Conservation (phyloP, 768 basidiomycete genomes). For the Tricholoma terreum region DNA sequence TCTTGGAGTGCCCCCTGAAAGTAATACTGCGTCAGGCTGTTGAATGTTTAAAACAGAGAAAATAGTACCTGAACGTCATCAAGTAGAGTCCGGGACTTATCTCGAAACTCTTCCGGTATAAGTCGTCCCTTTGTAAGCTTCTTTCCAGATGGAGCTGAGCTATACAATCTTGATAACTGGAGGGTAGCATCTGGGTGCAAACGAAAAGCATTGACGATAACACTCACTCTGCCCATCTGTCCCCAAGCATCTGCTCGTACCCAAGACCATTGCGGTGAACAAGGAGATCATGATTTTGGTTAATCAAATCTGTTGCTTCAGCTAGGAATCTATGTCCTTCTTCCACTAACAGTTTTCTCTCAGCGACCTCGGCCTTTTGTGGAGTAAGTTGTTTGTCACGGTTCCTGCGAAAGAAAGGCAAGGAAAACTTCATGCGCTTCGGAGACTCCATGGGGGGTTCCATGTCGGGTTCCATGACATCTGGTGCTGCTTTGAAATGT, state of each 20-base stretch:
- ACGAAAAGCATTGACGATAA: not conserved
- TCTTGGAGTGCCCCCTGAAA: not conserved
- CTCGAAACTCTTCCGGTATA: constrained; percentile 19
- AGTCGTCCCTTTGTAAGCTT: constrained; percentile 20
- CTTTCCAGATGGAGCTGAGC: constrained; percentile 20
- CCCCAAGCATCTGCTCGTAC: constrained; percentile 15
- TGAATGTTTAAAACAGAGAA: not conserved
- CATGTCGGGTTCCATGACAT: not conserved
- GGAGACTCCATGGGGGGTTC: not conserved
- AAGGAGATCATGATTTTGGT: constrained; percentile 16
- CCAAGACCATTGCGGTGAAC: constrained; percentile 14
- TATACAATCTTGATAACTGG: constrained; percentile 16
- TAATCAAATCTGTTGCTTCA: constrained; percentile 18
- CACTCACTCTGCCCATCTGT: constrained; percentile 23
- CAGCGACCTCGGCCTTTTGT: constrained; percentile 14
- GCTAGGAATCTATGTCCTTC: constrained; percentile 21
- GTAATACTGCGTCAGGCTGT: not conserved
- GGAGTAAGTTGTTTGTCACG: constrained; percentile 9
- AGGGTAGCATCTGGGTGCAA: not conserved
- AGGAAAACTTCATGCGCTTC: constrained; percentile 10
- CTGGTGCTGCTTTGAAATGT: not conserved
- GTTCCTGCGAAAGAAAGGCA: constrained; percentile 13
- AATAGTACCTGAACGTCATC: constrained; percentile 17
- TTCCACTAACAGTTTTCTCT: constrained; percentile 16
- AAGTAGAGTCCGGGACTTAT: constrained; percentile 13